phyloP scores from a whole-genome alignment of 1,284 basidiomycete genomes.

The Fomes fomentarius region DNA sequence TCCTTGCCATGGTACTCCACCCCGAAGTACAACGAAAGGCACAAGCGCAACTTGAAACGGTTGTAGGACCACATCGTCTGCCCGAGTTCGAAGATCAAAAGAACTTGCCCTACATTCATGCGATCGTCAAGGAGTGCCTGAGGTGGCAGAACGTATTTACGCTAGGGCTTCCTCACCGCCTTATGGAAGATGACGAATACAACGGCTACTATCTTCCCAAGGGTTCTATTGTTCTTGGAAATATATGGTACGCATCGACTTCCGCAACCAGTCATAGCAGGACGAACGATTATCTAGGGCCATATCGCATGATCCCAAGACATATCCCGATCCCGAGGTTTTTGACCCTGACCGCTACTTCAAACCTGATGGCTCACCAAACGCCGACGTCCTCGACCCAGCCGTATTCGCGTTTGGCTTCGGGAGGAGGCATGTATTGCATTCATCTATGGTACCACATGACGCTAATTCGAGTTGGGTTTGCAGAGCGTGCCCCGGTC shows the following conservation, averaged over 20 bases:
- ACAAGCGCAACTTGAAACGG: constrained; percentile 40
- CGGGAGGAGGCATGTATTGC: constrained; percentile 15
- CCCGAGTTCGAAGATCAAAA: constrained; percentile 40
- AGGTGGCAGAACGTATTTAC: constrained; percentile 38
- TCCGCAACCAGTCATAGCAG: too few species aligned
- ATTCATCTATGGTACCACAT: too few species aligned
- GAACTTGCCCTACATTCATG: constrained; percentile 40
- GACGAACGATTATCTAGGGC: constrained; percentile 13
- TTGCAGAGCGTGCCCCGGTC: constrained; percentile 19
- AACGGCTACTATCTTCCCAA: constrained; percentile 27
- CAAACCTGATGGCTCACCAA: constrained; percentile 12
- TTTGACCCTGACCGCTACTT: constrained; percentile 28
- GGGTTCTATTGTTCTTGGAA: constrained; percentile 26
- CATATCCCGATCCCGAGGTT: constrained; percentile 19
- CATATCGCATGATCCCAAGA: constrained; percentile 16
- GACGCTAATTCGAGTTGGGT: too few species aligned
- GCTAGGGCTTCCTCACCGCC: constrained; percentile 24
- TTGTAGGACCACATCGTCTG: constrained; percentile 37
- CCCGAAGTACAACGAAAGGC: constrained; percentile 40
- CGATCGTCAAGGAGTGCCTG: constrained; percentile 41
- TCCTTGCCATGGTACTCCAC: constrained; percentile 39
- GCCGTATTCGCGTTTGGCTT: constrained; percentile 26
- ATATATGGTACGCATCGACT: constrained; percentile 19
- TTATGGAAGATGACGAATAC: constrained; percentile 27
- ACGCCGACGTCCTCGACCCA: constrained; percentile 13